Conservation (phyloP, 148 eudicot genomes). For the Vaccinium darrowii region DNA sequence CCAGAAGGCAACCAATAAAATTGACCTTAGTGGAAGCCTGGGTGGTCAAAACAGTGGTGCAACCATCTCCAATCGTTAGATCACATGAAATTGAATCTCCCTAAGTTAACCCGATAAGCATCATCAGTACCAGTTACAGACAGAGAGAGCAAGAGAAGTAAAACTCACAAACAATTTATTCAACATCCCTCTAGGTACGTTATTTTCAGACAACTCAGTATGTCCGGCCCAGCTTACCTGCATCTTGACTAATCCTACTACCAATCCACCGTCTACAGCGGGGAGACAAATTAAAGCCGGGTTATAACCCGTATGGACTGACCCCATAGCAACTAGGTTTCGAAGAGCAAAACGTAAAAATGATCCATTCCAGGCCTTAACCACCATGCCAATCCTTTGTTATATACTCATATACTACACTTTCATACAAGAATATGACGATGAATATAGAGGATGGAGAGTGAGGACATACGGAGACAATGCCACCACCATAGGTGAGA, state of each 20-base stretch:
- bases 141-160: not conserved
- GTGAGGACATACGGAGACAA: conserved; percentile 66
- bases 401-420: not conserved
- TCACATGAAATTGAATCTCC: conserved; percentile 73
- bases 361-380: not conserved
- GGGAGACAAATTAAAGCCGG: not conserved
- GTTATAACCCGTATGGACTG: not conserved
- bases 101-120: conserved; percentile 24
- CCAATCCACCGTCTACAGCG: not conserved
- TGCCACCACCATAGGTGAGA: conserved; percentile 92
- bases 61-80: conserved; percentile 70
- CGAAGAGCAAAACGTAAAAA: not conserved
- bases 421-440: not conserved
- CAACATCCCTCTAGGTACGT: not conserved
- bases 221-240: not conserved
- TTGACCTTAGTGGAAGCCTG: conserved; percentile 92
- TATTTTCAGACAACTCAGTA: not conserved
- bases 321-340: not conserved
- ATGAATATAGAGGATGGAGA: not conserved
- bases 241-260: not conserved
- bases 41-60: conserved; percentile 88
- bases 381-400: not conserved
- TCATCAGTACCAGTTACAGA: not conserved
- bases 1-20: not conserved
- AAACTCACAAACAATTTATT: conserved; percentile 11